Percentiles rank a stretch among this genome's conserved stretches.
phyloP scores from a whole-genome alignment of 2,329 filamentous ascomycete genomes.

The Clonostachys rhizophaga region DNA sequence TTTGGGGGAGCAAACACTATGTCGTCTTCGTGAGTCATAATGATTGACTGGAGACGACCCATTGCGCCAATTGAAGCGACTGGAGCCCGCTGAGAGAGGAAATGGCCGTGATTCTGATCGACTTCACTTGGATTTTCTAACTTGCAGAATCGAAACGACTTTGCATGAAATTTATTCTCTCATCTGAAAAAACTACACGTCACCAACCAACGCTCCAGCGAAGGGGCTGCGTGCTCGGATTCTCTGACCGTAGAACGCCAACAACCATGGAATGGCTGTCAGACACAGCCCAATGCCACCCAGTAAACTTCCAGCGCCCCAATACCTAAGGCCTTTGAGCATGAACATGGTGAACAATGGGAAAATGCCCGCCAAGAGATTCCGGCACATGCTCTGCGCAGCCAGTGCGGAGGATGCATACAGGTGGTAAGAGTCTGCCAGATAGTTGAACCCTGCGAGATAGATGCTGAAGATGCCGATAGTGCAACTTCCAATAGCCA shows the following conservation, averaged over 20 bases:
- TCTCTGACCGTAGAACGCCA: slow-evolving; percentile 58
- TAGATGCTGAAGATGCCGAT: slow-evolving; percentile 67
- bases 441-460: slow-evolving; percentile 64
- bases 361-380: slow-evolving; percentile 59
- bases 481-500: slow-evolving; percentile 58
- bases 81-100: too few species aligned
- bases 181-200: too few species aligned
- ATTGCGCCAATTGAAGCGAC: too few species aligned
- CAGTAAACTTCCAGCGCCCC: slow-evolving; percentile 57
- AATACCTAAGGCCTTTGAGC: slow-evolving; percentile 54
- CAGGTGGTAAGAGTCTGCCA: slow-evolving; percentile 62
- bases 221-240: slow-evolving; percentile 61
- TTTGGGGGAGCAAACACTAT: too few species aligned
- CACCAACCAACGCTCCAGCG: slow-evolving; percentile 25
- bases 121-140: too few species aligned
- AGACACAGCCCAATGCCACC: slow-evolving; percentile 56
- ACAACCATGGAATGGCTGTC: slow-evolving; percentile 62
- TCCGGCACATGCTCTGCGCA: slow-evolving; percentile 62
- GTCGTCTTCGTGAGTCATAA: too few species aligned
- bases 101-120: too few species aligned
- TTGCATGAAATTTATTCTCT: too few species aligned
- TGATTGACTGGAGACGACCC: too few species aligned
- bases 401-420: slow-evolving; percentile 64
- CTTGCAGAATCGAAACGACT: too few species aligned
- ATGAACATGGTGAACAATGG: slow-evolving; percentile 58